Conservation (phyloP, 2,329 filamentous ascomycete genomes). For the Thermoascus crustaceus region DNA sequence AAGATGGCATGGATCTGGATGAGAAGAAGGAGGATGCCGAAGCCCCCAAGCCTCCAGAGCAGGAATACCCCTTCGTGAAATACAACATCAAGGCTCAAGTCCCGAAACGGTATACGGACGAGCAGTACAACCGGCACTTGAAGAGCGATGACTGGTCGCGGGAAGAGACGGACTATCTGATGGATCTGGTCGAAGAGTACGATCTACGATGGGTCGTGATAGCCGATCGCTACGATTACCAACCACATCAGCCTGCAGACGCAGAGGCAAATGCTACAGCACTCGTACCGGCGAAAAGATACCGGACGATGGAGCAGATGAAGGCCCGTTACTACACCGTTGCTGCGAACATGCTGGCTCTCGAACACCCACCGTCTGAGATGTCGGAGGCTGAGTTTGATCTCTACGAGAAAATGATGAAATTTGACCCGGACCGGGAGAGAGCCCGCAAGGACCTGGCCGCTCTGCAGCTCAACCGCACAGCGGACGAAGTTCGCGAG, state of each 20-base stretch:
- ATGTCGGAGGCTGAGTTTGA: conserved; percentile 84
- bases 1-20: conserved; percentile 34
- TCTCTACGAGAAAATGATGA: conserved; percentile 74
- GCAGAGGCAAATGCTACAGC: conserved; percentile 22
- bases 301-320: conserved; percentile 75
- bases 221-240: conserved; percentile 80
- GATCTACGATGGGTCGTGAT: conserved; percentile 88
- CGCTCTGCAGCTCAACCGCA: conserved; percentile 66
- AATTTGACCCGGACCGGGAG: conserved; percentile 77
- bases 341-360: conserved; percentile 70
- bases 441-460: conserved; percentile 76
- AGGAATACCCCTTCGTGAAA: conserved; percentile 62
- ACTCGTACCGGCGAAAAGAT: conserved; percentile 33
- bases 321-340: conserved; percentile 88
- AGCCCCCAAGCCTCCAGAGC: conserved; percentile 27
- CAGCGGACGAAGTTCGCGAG: conserved; percentile 81
- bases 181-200: conserved; percentile 65
- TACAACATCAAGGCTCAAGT: conserved; percentile 76
- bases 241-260: conserved; percentile 21
- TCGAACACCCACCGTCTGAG: conserved; percentile 69
- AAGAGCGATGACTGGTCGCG: conserved; percentile 74
- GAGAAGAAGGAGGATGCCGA: conserved; percentile 32
- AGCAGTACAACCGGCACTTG: conserved; percentile 72
- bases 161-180: conserved; percentile 87
- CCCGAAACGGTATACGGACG: conserved; percentile 69